Percentiles rank a stretch among this genome's conserved stretches.
Conservation (phyloP, 177 flowering plant species). For the Telopea speciosissima region DNA sequence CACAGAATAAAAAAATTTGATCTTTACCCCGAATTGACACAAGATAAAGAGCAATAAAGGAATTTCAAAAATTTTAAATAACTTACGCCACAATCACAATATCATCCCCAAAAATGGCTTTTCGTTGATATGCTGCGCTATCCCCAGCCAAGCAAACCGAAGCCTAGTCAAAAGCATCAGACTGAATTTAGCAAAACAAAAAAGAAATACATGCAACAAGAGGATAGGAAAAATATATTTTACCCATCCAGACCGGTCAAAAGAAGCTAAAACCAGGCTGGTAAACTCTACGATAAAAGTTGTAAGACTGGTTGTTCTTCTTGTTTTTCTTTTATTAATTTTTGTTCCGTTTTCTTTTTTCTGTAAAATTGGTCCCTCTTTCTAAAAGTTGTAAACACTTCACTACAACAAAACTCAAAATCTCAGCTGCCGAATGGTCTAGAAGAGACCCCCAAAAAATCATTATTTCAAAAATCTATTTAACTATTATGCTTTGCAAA, state of each 20-base stretch:
- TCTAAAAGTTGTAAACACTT: too few species aligned
- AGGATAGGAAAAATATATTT: not conserved
- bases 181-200: not conserved
- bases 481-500: not conserved
- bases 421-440: too few species aligned
- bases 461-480: too few species aligned
- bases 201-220: not conserved
- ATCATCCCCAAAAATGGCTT: conserved; percentile 49
- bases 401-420: too few species aligned
- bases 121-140: conserved; percentile 55
- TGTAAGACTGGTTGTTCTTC: too few species aligned
- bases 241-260: too few species aligned
- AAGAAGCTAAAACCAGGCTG: too few species aligned
- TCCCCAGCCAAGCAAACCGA: conserved; percentile 72
- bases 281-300: too few species aligned
- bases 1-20: not conserved
- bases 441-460: too few species aligned
- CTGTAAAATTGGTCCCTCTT: too few species aligned
- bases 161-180: conserved; percentile 35
- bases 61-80: not conserved
- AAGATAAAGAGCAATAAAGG: not conserved
- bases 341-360: too few species aligned
- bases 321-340: too few species aligned
- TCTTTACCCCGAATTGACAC: not conserved
- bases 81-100: conserved; percentile 61